These are phyloP conservation scores for Nakataea oryzae DNA, from an alignment of 2,329 filamentous ascomycete genomes.

Conservation along the genomic window DNA sequence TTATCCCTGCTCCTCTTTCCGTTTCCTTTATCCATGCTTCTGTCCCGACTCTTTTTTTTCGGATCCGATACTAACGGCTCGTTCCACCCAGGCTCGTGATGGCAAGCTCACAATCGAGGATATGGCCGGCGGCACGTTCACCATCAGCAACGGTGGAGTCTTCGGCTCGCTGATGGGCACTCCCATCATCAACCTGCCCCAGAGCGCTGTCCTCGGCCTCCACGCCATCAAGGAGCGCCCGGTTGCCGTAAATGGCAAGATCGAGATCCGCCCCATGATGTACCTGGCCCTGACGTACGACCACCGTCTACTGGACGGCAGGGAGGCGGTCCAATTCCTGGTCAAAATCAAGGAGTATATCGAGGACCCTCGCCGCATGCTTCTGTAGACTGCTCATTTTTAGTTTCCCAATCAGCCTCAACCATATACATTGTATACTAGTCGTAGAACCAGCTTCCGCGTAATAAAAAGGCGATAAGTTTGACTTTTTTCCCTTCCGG, in stretches of 20 bases:
- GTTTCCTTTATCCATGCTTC: not conserved
- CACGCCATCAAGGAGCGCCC: constrained; percentile 95
- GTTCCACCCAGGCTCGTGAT: constrained; percentile 63
- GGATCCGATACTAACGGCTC: constrained; percentile 9
- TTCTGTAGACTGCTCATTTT: constrained; percentile 37
- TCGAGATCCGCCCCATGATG: constrained; percentile 99
- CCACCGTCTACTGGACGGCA: constrained; percentile 87
- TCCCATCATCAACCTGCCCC: constrained; percentile 94
- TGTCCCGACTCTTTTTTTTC: not conserved
- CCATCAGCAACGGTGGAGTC: constrained; percentile 93
- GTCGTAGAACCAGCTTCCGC: not conserved
- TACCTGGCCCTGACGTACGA: constrained; percentile 96
- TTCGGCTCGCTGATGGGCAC: constrained; percentile 97
- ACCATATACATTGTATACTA: not conserved
- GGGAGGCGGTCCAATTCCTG: constrained; percentile 92
- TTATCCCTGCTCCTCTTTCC: not conserved
- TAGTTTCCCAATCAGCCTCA: not conserved
- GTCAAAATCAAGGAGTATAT: constrained; percentile 98
- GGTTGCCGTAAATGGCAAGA: constrained; percentile 81
- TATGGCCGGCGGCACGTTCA: constrained; percentile 97
- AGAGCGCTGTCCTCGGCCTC: constrained; percentile 82
- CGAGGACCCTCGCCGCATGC: constrained; percentile 89
- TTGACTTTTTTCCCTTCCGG: too few species aligned
- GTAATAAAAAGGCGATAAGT: not conserved
- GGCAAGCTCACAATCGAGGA: constrained; percentile 97